phyloP scores from a whole-genome alignment of 2,329 filamentous ascomycete genomes.

The Scorias spongiosa region DNA sequence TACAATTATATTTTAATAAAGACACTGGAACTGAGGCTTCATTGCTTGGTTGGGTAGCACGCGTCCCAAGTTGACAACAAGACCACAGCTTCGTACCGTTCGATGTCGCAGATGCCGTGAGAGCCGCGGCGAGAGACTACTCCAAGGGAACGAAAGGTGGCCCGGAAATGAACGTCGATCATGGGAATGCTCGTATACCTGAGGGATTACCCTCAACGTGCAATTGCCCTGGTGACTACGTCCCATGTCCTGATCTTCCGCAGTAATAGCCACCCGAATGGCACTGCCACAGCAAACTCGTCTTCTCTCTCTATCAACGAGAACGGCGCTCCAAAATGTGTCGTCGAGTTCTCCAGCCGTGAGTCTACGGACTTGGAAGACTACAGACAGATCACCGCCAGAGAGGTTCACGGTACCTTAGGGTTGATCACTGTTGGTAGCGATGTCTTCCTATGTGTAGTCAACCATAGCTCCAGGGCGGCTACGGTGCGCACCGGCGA shows the following conservation, averaged over 20 bases:
- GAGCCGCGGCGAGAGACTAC: too few species aligned
- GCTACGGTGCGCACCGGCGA: slow-evolving; percentile 76
- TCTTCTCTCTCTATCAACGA: slow-evolving; percentile 20
- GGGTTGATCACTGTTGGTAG: slow-evolving; percentile 70
- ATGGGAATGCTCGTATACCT: slow-evolving; percentile 66
- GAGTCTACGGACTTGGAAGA: slow-evolving; percentile 53
- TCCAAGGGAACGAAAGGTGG: too few species aligned
- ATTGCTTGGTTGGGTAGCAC: too few species aligned
- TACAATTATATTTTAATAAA: too few species aligned
- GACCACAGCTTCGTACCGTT: too few species aligned
- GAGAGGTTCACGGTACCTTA: slow-evolving; percentile 70
- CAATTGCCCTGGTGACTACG: slow-evolving; percentile 70
- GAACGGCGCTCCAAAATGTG: slow-evolving; percentile 46
- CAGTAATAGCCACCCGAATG: slow-evolving; percentile 52
- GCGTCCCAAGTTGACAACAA: too few species aligned
- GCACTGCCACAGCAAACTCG: slow-evolving; percentile 27
- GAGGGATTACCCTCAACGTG: slow-evolving; percentile 72
- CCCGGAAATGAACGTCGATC: background rate
- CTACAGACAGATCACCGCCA: slow-evolving; percentile 59
- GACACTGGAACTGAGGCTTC: too few species aligned
- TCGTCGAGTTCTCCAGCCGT: slow-evolving; percentile 68
- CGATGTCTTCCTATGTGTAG: slow-evolving; percentile 83
- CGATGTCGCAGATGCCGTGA: too few species aligned
- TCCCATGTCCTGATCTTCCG: slow-evolving; percentile 74
- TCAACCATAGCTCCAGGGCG: slow-evolving; percentile 63